A percentile compares a stretch with the other conserved stretches of the same genome.
Evolutionary conservation across 2,329 filamentous ascomycete species (phyloP).

Genomic region (Sarocladiaceae sp.): DNA sequence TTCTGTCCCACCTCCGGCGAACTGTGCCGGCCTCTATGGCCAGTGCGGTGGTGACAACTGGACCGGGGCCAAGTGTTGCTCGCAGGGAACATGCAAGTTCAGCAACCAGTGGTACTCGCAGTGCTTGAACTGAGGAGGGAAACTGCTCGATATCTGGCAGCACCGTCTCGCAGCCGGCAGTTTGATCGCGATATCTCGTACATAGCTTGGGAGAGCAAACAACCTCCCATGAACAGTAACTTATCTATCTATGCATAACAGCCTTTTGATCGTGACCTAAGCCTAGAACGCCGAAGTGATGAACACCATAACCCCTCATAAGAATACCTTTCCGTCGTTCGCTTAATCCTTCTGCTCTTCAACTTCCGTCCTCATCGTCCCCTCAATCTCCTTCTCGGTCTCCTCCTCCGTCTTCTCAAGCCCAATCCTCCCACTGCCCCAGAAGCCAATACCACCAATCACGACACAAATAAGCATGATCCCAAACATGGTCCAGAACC

Average conservation of each 20-base stretch:
- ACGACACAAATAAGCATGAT: constrained; percentile 36
- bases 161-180: too few relatives aligned
- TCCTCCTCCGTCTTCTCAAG: constrained; percentile 27
- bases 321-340: too few relatives aligned
- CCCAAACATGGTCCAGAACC: constrained; percentile 47
- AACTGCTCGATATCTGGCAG: too few relatives aligned
- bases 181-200: too few relatives aligned
- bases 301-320: too few relatives aligned
- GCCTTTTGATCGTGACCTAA: too few relatives aligned
- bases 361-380: neutral
- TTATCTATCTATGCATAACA: neutral
- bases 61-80: constrained; percentile 27
- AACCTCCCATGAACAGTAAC: too few relatives aligned
- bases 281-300: too few relatives aligned
- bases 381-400: neutral
- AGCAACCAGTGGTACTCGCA: constrained; percentile 28
- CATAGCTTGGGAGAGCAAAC: too few relatives aligned
- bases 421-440: constrained; percentile 40
- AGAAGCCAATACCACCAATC: constrained; percentile 34
- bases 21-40: constrained; percentile 24
- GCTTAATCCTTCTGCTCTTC: neutral
- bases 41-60: constrained; percentile 30
- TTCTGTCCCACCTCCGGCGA: neutral
- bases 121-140: constrained; percentile 15
- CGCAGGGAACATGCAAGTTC: constrained; percentile 25